Conservation (phyloP, 345 rosid species). For the Acer negundo region DNA sequence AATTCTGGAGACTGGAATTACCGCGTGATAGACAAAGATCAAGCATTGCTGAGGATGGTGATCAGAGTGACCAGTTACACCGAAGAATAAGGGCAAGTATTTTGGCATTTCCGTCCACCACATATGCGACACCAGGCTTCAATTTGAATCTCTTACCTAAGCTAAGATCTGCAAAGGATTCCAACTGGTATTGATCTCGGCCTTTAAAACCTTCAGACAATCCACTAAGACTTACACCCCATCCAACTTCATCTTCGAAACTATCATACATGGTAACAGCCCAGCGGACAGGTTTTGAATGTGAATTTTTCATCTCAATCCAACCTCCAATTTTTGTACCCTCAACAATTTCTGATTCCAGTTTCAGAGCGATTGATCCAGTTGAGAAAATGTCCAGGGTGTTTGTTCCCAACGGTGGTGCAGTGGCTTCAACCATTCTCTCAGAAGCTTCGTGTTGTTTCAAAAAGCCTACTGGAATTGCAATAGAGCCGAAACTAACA, state of each 20-base stretch:
- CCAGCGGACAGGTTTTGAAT: slow-evolving; percentile 55
- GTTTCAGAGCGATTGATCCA: slow-evolving; percentile 56
- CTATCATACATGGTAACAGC: slow-evolving; percentile 56
- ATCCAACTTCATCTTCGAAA: slow-evolving; percentile 68
- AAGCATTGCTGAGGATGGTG: background rate
- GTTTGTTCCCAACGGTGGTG: slow-evolving; percentile 24
- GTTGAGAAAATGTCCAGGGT: slow-evolving; percentile 25
- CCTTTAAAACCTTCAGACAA: slow-evolving; percentile 39
- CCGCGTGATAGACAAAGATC: background rate
- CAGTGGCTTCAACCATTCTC: slow-evolving; percentile 27
- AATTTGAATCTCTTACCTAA: slow-evolving; percentile 49
- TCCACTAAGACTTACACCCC: slow-evolving; percentile 76
- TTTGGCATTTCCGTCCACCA: slow-evolving; percentile 46
- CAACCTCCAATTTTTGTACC: slow-evolving; percentile 62
- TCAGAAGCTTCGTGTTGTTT: slow-evolving; percentile 28
- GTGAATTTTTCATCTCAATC: slow-evolving; percentile 65
- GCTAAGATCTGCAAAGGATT: slow-evolving; percentile 60
- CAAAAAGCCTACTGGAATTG: slow-evolving; percentile 50
- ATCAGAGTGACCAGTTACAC: slow-evolving; percentile 76
- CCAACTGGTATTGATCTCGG: slow-evolving; percentile 57
- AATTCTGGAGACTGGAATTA: background rate
- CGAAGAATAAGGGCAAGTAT: slow-evolving; percentile 63
- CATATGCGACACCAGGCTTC: slow-evolving; percentile 73
- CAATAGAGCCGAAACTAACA: slow-evolving; percentile 46
- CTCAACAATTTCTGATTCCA: slow-evolving; percentile 69